Evolutionary conservation across 1,284 basidiomycete species (phyloP).

Genomic region (Microbotryum violaceum): DNA sequence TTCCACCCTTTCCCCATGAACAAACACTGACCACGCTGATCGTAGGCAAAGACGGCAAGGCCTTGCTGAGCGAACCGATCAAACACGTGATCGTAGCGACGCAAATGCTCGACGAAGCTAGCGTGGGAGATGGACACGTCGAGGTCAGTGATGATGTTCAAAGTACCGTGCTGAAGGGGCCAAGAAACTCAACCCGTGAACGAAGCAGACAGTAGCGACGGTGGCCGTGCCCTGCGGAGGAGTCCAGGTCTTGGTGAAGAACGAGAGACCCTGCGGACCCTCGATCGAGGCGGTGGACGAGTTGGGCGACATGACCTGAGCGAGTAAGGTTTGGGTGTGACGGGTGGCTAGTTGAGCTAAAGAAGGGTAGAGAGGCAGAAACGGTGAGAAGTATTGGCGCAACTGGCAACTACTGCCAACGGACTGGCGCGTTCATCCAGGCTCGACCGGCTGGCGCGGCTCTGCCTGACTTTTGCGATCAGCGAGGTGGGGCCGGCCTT

Average conservation of each 20-base stretch:
- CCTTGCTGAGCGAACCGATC: constrained; percentile 40
- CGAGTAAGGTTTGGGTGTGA: too few relatives aligned
- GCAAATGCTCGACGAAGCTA: constrained; percentile 43
- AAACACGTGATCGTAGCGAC: constrained; percentile 42
- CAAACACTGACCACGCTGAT: constrained; percentile 38
- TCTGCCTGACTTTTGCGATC: too few relatives aligned
- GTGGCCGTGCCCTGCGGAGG: constrained; percentile 1
- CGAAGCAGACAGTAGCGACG: constrained; percentile 30
- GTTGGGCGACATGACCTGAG: neutral
- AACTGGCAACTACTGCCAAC: too few relatives aligned
- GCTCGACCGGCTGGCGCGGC: too few relatives aligned
- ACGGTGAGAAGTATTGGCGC: too few relatives aligned
- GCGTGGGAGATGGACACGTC: neutral
- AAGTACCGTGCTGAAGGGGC: too few relatives aligned
- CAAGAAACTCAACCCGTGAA: constrained; percentile 31
- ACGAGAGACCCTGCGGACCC: constrained; percentile 15
- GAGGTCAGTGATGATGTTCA: neutral
- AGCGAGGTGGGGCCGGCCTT: too few relatives aligned
- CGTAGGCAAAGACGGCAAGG: constrained; percentile 41
- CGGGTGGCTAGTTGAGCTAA: too few relatives aligned
- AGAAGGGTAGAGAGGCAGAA: too few relatives aligned
- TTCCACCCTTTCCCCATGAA: neutral
- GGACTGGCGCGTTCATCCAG: too few relatives aligned
- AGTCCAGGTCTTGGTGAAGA: constrained; percentile 34
- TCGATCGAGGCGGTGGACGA: constrained; percentile 7